Evolutionary conservation across 805 yeast genomes (phyloP).

Genomic region (Kodamaea hsintzibuensis): DNA sequence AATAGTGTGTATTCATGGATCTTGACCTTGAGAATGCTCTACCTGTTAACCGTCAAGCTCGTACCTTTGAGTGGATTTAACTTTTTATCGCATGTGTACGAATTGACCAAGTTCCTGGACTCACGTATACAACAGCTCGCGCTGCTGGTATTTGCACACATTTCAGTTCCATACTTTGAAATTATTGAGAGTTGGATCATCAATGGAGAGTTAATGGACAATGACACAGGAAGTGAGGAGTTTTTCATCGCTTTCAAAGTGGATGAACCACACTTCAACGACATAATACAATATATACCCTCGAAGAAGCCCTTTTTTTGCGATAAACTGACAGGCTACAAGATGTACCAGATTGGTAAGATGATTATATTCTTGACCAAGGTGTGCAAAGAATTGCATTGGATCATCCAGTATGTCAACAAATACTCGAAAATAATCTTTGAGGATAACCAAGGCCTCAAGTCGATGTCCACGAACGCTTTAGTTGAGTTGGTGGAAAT

Average conservation of each 20-base stretch:
- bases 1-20: conserved; percentile 51
- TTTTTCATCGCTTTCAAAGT: conserved; percentile 55
- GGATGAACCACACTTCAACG: conserved; percentile 30
- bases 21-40: conserved; percentile 57
- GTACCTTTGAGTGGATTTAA: conserved; percentile 44
- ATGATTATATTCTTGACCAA: conserved; percentile 62
- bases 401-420: conserved; percentile 51
- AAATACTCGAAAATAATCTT: conserved; percentile 33
- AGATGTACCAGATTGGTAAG: conserved; percentile 70
- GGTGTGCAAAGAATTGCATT: conserved; percentile 66
- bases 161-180: conserved; percentile 60
- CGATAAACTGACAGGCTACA: conserved; percentile 35
- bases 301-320: conserved; percentile 51
- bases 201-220: conserved; percentile 59
- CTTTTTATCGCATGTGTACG: conserved; percentile 53
- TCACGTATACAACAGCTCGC: conserved; percentile 46
- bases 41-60: conserved; percentile 41
- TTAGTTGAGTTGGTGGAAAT: conserved; percentile 34
- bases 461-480: conserved; percentile 33
- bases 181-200: conserved; percentile 67
- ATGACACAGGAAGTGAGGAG: conserved; percentile 44
- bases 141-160: conserved; percentile 41
- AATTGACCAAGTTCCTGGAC: conserved; percentile 66
- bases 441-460: conserved; percentile 33
- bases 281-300: conserved; percentile 31